These are phyloP conservation scores for Lasiodiplodia hormozganensis DNA, from an alignment of 2,329 filamentous ascomycete genomes.

Conservation along the genomic window DNA sequence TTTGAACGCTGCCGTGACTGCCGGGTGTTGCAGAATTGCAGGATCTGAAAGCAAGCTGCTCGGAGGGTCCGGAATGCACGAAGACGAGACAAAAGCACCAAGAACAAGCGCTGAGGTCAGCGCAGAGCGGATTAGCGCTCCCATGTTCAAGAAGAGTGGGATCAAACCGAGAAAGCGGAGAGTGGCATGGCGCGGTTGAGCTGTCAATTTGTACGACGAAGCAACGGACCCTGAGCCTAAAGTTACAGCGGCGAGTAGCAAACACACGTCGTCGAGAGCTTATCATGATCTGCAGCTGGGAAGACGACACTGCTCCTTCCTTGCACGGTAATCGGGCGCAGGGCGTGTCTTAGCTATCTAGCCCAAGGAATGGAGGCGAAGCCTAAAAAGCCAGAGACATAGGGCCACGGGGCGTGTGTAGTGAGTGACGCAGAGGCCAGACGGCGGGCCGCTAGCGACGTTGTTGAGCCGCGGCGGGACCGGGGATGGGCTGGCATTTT, in stretches of 20 bases:
- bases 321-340: neutral
- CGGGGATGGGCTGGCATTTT: neutral
- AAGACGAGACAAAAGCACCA: conserved; percentile 11
- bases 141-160: neutral
- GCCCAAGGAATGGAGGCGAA: neutral
- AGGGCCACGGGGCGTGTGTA: too few species aligned
- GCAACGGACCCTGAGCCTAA: neutral
- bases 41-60: conserved; percentile 34
- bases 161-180: neutral
- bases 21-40: conserved; percentile 34
- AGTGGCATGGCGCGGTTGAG: neutral
- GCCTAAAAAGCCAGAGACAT: neutral
- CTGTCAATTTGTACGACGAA: neutral
- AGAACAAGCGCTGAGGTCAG: neutral
- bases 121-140: neutral
- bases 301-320: conserved; percentile 1
- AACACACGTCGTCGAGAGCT: neutral
- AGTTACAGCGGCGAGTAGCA: neutral
- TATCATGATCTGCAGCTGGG: conserved; percentile 1
- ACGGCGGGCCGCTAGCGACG: neutral
- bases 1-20: conserved; percentile 37
- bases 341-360: conserved; percentile 1
- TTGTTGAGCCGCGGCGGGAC: neutral
- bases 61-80: conserved; percentile 40
- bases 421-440: neutral